Base-by-base conservation (phyloP, 2,329 filamentous ascomycete species). In the Helotiales sp. region DNA sequence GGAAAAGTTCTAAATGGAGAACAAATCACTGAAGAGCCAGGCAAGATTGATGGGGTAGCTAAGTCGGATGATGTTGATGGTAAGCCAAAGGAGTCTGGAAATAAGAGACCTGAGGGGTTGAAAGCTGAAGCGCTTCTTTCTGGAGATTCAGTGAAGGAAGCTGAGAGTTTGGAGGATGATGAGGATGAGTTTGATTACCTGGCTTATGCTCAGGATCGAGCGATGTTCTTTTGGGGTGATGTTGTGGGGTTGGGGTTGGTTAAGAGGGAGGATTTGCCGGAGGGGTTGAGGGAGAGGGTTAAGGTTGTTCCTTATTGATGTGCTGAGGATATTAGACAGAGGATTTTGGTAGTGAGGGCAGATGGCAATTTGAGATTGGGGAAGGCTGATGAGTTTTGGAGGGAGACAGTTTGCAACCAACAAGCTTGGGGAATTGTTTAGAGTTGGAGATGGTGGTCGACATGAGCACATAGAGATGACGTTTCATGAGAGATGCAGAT, bases 211-310 rank as follows among this genome's bases (percentile, higher is more conserved):
- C 91, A 96, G 74, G 90, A 97, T 64, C 82, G 95, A 13, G 93
- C 91, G 0, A 80, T 95, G 76, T 95, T 97, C 74, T 95, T 99
- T 76, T 96, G 93, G 90, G 93, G 92, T 1, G 95, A 99, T 75
- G 86, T 91, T 52, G 77, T 98, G 55, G 77, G 81, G 55, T 74
- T 96, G 73, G 92, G 92, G 0, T 75, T 99, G 36, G 79, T 95
- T 36, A 85, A 82, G 70, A 73, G 79, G 60, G 88, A 93, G 65
- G 91, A 97, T 24, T 75, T 99, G 63, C 91, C 92, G 0, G 80
- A 82, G 63, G 78, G 79, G n/a, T 69, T 96, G 68, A 76, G 81
- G 64, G 71, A 75, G 51, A 81, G 80, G 69, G 70, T 96, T 59
- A 96, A 93, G 79, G 75, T 82, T 61, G 82, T 95, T 24, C 81